A percentile compares a stretch with the other conserved stretches of the same genome.
Conservation (phyloP, 148 eudicot species). For the Suaeda aralocaspica region DNA sequence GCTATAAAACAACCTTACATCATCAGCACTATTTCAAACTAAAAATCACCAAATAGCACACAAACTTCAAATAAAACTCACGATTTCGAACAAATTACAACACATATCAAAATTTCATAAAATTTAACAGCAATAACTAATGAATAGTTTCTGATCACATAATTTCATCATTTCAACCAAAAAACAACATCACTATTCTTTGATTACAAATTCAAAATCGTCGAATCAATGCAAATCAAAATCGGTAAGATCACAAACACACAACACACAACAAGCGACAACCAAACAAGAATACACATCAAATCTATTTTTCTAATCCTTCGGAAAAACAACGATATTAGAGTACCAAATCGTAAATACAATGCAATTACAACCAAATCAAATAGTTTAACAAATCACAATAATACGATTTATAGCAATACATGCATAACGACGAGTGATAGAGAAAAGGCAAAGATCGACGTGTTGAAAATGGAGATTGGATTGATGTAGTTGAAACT, state of each 20-base stretch:
- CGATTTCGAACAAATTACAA: not conserved
- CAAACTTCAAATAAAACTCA: not conserved
- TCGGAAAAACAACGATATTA: not conserved
- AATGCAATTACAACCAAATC: not conserved
- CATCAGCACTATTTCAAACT: constrained; percentile 18
- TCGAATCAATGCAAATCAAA: too few relatives aligned
- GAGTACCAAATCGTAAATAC: not conserved
- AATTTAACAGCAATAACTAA: not conserved
- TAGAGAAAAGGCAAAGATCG: constrained; percentile 19
- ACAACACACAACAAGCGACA: too few relatives aligned
- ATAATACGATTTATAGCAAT: too few relatives aligned
- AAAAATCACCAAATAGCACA: not conserved
- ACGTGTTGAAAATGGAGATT: constrained; percentile 21
- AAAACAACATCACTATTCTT: too few relatives aligned
- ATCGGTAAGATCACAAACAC: too few relatives aligned
- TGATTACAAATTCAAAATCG: too few relatives aligned
- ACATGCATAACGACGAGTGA: too few relatives aligned
- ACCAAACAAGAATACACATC: too few relatives aligned
- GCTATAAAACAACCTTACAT: constrained; percentile 32
- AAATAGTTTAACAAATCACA: constrained; percentile 9
- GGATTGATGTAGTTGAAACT: constrained; percentile 16
- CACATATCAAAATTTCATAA: not conserved
- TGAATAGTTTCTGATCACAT: not conserved
- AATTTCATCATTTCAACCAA: too few relatives aligned
- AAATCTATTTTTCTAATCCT: not conserved